A percentile compares a stretch with the other conserved stretches of the same genome.
phyloP scores from a whole-genome alignment of 1,284 basidiomycete genomes.

The Cryptococcus amylolentus region DNA sequence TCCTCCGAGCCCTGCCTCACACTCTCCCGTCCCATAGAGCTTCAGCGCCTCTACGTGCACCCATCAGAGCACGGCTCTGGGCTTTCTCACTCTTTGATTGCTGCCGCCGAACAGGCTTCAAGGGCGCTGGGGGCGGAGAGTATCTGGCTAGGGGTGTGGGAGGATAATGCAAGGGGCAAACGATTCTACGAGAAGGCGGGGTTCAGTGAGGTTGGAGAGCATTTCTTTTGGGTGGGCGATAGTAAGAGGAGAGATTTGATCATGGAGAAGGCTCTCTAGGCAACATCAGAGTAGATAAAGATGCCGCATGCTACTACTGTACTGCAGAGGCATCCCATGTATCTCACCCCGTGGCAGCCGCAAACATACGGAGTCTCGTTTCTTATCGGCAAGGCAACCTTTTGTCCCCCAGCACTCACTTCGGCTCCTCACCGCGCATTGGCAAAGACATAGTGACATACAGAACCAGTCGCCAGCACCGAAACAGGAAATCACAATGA shows the following conservation, averaged over 20 bases:
- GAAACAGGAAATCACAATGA: too few species aligned
- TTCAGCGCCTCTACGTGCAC: slow-evolving; percentile 29
- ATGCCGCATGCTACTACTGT: neutral
- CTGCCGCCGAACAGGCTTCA: slow-evolving; percentile 11
- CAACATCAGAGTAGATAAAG: too few species aligned
- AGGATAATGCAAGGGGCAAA: slow-evolving; percentile 26
- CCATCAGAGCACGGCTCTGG: slow-evolving; percentile 29
- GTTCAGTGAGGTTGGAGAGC: slow-evolving; percentile 15
- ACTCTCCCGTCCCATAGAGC: slow-evolving; percentile 14
- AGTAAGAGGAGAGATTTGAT: slow-evolving; percentile 18
- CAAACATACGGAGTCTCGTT: too few species aligned
- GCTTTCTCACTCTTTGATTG: slow-evolving; percentile 19
- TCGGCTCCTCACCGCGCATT: too few species aligned
- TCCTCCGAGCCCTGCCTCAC: slow-evolving; percentile 9
- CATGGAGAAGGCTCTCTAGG: slow-evolving; percentile 18
- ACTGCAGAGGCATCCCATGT: neutral
- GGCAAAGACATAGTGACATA: too few species aligned
- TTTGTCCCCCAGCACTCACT: too few species aligned
- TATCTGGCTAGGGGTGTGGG: slow-evolving; percentile 39
- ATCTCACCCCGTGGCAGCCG: too few species aligned
- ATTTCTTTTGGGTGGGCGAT: slow-evolving; percentile 18
- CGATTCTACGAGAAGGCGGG: slow-evolving; percentile 33
- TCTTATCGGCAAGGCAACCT: too few species aligned
- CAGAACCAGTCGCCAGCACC: too few species aligned
- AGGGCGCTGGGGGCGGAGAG: slow-evolving; percentile 18